phyloP scores from a whole-genome alignment of 257 asterid species.

The Nicotiana tabacum region DNA sequence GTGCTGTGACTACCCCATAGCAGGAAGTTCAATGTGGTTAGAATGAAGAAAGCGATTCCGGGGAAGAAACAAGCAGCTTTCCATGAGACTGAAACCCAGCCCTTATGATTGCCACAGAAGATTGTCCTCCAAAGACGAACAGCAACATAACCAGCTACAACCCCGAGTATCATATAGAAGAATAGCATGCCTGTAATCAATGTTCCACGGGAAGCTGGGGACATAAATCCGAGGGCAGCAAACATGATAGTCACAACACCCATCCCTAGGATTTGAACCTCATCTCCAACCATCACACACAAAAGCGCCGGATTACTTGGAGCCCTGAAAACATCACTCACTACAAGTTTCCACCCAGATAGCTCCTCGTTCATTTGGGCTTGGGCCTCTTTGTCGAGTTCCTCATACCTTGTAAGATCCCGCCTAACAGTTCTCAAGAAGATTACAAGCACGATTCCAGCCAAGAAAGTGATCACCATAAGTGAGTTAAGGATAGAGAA shows the following conservation, averaged over 20 bases:
- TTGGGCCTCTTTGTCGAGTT: slow-evolving; percentile 86
- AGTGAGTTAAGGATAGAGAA: slow-evolving; percentile 83
- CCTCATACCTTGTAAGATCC: slow-evolving; percentile 77
- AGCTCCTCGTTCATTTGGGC: slow-evolving; percentile 94
- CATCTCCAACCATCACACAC: slow-evolving; percentile 91
- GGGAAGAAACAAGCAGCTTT: slow-evolving; percentile 85
- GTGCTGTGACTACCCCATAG: slow-evolving; percentile 91
- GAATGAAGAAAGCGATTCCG: slow-evolving; percentile 59
- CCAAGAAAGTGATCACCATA: slow-evolving; percentile 89
- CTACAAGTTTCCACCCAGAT: slow-evolving; percentile 92
- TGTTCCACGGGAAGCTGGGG: slow-evolving; percentile 89
- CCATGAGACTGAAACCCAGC: slow-evolving; percentile 89
- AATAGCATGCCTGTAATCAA: slow-evolving; percentile 79
- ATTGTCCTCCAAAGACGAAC: slow-evolving; percentile 90
- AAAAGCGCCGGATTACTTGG: slow-evolving; percentile 63
- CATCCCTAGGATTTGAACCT: slow-evolving; percentile 90
- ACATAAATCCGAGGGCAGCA: slow-evolving; percentile 92
- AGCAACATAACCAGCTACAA: slow-evolving; percentile 79
- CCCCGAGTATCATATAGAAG: slow-evolving; percentile 76
- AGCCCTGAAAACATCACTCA: slow-evolving; percentile 75
- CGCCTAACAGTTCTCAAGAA: slow-evolving; percentile 80
- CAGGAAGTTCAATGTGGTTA: slow-evolving; percentile 66
- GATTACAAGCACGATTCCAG: slow-evolving; percentile 84
- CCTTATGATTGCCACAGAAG: slow-evolving; percentile 56
- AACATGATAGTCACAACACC: slow-evolving; percentile 73